A percentile compares a stretch with the other conserved stretches of the same genome.
phyloP scores from a whole-genome alignment of 2,329 filamentous ascomycete genomes.

The Aureobasidium sp. region DNA sequence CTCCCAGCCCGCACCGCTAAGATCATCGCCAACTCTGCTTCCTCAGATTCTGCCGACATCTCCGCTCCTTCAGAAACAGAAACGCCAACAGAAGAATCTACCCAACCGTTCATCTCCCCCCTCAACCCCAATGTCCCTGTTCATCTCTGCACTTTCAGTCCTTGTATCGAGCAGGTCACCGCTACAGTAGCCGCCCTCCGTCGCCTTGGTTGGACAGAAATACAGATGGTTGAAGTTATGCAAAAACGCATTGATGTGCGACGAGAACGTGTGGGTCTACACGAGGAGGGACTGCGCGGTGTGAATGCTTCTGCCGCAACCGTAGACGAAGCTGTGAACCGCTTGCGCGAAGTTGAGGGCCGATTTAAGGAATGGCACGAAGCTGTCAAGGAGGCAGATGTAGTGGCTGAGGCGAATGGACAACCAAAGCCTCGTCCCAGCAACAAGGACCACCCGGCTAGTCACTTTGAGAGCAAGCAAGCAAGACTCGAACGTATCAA shows the following conservation, averaged over 20 bases:
- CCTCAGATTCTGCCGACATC: constrained; percentile 3
- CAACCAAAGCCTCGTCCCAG: constrained; percentile 23
- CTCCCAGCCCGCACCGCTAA: constrained; percentile 12
- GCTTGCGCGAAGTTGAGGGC: constrained; percentile 66
- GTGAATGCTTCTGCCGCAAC: constrained; percentile 63
- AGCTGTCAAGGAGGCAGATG: constrained; percentile 26
- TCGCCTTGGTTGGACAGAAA: constrained; percentile 78
- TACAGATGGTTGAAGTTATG: constrained; percentile 85
- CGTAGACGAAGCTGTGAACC: constrained; percentile 70
- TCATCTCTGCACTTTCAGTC: constrained; percentile 88
- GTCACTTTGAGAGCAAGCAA: constrained; percentile 21
- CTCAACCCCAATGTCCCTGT: constrained; percentile 66
- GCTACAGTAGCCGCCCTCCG: constrained; percentile 76
- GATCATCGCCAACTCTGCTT: constrained; percentile 9
- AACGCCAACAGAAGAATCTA: not conserved
- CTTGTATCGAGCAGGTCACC: constrained; percentile 93
- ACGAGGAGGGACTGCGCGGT: constrained; percentile 59
- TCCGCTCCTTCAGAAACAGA: not conserved
- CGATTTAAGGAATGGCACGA: constrained; percentile 60
- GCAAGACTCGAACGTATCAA: constrained; percentile 28
- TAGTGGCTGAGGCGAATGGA: constrained; percentile 27
- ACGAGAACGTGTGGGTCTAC: constrained; percentile 71
- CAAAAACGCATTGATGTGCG: constrained; percentile 74
- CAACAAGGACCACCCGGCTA: constrained; percentile 20
- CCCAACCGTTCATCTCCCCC: constrained; percentile 35